Base-by-base conservation (phyloP, 2,329 filamentous ascomycete species). In the Periconia macrospinosa region DNA sequence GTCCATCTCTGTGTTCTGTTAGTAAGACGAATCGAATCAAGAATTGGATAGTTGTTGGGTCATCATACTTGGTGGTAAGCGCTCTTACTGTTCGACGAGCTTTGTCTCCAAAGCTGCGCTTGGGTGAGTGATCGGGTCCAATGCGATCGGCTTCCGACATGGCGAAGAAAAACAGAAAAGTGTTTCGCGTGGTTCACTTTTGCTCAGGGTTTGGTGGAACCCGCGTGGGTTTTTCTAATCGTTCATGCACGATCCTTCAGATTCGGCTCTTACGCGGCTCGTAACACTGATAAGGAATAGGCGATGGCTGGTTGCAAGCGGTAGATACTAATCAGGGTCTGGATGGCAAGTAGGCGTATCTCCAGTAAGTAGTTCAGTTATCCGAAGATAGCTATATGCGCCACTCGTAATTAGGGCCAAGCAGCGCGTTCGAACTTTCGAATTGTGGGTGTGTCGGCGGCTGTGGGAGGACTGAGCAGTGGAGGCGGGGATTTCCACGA, bases 1-100 rank as follows among this genome's bases (percentile, higher is more conserved):
- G 81, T 13, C 92, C 92, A 1, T 92, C 82, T 56, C 79, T 86
- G 14, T 15, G 1, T 8, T 19, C 2, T 50, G 53, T 66, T 47
- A 66, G 58, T n/a, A n/a, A n/a, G n/a, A 37, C 30, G 46, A 19
- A 35, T 42, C 44, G n/a, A 2, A 37, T 48, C 2, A 18, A 19
- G 23, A 7, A 20, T 46, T 20, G 45, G 9, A 20, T 23, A 30
- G 6, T 7, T 27, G 15, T 37, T 37, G 23, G 49, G 14, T 15
- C 68, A 18, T 15, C 68, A 18, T 78, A 78, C 70, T 76, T 82
- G 13, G 79, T 81, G 0, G 79, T 81, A 56, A 81, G 78, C 3
- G 78, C 75, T 54, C 75, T 78, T 1, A 66, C 63, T 45, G 77
- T 53, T n/a, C 74, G 69, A 50, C 74, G 67, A 33, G 70, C 58